Percentiles rank a stretch among this genome's conserved stretches.
Evolutionary conservation across 495 filamentous ascomycete species (phyloP).

Genomic region (Penicillium paradoxum): DNA sequence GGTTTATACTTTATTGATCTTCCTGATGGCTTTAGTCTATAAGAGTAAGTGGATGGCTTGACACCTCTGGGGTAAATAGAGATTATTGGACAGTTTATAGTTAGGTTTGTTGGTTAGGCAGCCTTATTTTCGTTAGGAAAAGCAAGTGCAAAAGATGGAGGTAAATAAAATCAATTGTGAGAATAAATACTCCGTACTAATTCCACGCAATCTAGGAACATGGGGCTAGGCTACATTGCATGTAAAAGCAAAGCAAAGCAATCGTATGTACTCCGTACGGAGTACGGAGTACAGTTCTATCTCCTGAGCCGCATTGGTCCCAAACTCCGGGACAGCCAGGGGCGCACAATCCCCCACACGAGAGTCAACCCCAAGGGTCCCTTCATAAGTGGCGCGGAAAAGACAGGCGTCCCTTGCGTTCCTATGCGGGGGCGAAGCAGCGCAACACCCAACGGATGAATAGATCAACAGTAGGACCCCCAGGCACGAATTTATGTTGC

Average conservation of each 20-base stretch:
- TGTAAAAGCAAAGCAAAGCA: background rate
- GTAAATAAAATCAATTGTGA: too few species aligned
- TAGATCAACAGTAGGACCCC: background rate
- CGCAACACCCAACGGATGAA: conserved; percentile 2
- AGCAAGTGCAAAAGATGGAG: too few species aligned
- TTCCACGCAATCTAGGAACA: conserved; percentile 2
- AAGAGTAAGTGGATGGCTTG: too few species aligned
- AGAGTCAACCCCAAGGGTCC: background rate
- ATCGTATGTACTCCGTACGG: background rate
- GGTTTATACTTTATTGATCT: background rate
- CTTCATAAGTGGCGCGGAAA: conserved; percentile 6
- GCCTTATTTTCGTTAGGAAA: too few species aligned
- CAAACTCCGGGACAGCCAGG: background rate
- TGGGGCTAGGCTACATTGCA: background rate
- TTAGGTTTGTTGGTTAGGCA: too few species aligned
- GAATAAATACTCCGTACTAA: background rate
- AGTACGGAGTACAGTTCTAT: background rate
- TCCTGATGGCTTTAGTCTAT: too few species aligned
- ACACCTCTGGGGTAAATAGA: too few species aligned
- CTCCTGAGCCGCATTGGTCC: conserved; percentile 4
- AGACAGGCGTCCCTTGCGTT: conserved; percentile 14
- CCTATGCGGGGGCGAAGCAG: conserved; percentile 3
- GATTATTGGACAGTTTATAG: too few species aligned
- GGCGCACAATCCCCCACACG: background rate
- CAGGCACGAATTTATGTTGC: too few species aligned